Conservation (phyloP, 495 filamentous ascomycete genomes). For the Oidiodendron maius region DNA sequence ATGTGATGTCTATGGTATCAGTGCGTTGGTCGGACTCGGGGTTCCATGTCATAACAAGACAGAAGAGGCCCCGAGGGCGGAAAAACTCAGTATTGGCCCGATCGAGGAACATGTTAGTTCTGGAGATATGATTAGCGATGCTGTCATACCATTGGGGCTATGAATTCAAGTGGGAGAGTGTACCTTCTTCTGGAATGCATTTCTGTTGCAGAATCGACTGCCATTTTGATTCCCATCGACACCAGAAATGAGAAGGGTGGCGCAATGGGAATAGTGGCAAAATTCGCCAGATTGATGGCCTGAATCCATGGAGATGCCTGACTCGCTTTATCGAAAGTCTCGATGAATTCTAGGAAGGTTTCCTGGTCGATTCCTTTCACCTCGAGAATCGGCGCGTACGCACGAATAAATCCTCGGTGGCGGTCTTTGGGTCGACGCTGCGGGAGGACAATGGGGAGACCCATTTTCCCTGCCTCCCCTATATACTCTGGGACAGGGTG, state of each 20-base stretch:
- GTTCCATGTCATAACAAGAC: slow-evolving; percentile 52
- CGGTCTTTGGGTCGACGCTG: slow-evolving; percentile 38
- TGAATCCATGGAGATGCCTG: slow-evolving; percentile 30
- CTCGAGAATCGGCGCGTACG: slow-evolving; percentile 44
- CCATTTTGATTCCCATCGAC: slow-evolving; percentile 30
- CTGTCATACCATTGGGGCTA: too few species aligned
- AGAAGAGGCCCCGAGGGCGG: slow-evolving; percentile 50
- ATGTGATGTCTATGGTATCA: slow-evolving; percentile 26
- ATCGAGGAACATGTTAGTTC: slow-evolving; percentile 45
- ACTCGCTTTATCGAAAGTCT: slow-evolving; percentile 37
- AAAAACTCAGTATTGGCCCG: slow-evolving; percentile 51
- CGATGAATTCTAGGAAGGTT: slow-evolving; percentile 49
- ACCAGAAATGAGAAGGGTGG: slow-evolving; percentile 15
- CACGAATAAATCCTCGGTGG: slow-evolving; percentile 34
- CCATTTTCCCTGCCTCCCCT: slow-evolving; percentile 29
- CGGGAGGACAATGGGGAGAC: slow-evolving; percentile 38
- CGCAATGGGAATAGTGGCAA: slow-evolving; percentile 12
- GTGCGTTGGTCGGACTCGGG: slow-evolving; percentile 28
- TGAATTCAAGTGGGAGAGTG: too few species aligned
- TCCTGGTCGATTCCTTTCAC: slow-evolving; percentile 41
- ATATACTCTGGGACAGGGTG: slow-evolving; percentile 33
- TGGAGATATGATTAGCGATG: too few species aligned
- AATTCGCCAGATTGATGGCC: slow-evolving; percentile 35
- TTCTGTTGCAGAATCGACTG: slow-evolving; percentile 32
- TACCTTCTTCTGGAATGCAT: slow-evolving; percentile 32